Evolutionary conservation across 208 protist species (phyloP).

Genomic region (Leishmania martiniquensis): DNA sequence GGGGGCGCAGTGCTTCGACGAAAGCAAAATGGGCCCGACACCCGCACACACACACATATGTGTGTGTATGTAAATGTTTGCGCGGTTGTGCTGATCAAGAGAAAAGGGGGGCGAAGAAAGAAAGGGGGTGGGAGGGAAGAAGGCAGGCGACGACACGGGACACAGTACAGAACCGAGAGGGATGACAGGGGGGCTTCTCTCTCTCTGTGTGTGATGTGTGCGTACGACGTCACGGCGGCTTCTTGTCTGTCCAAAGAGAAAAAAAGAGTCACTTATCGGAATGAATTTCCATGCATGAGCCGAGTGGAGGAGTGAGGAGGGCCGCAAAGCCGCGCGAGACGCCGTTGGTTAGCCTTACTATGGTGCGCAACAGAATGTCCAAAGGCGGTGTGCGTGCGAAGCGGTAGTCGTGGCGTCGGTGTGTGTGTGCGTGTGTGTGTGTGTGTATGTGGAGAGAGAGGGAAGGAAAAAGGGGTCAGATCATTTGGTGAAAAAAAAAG

Average conservation of each 20-base stretch:
- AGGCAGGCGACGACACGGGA: too few relatives aligned
- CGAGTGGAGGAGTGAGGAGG: not conserved
- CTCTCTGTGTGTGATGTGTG: too few relatives aligned
- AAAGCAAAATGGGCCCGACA: conserved; percentile 8
- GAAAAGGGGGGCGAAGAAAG: not conserved
- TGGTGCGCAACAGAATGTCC: not conserved
- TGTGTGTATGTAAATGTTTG: not conserved
- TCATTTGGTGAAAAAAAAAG: too few relatives aligned
- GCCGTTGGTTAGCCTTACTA: too few relatives aligned
- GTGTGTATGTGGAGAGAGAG: not conserved
- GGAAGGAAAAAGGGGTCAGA: not conserved
- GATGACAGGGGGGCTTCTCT: too few relatives aligned
- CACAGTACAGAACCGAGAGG: too few relatives aligned
- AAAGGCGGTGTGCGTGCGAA: not conserved
- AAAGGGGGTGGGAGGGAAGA: too few relatives aligned
- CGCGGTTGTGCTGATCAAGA: not conserved
- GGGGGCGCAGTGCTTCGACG: not conserved
- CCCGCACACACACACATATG: not conserved
- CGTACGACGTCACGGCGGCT: too few relatives aligned
- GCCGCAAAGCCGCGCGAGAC: too few relatives aligned
- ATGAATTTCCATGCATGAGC: not conserved
- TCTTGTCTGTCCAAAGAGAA: too few relatives aligned
- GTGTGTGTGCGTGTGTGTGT: not conserved
- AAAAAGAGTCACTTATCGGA: too few relatives aligned
- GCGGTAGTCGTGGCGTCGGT: not conserved